Base-by-base conservation (phyloP, 108 stramenopile species). In the Skeletonema grethae region DNA sequence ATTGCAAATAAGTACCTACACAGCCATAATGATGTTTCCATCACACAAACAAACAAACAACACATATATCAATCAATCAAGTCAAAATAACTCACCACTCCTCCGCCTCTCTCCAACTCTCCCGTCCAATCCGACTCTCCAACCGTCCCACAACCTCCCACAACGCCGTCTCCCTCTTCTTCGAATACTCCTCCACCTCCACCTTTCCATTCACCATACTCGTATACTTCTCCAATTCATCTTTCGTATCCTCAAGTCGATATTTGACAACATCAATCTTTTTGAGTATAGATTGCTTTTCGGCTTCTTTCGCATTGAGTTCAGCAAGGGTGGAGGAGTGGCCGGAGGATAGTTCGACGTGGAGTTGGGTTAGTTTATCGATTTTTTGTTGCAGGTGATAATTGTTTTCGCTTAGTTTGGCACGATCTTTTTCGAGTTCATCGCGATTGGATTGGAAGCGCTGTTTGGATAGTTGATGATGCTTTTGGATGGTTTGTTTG, bases 151-250 rank as follows among this genome's bases (percentile, higher is more conserved):
- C 68, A 35, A 63, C 73, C 4, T 56, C 53, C 58, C 72, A 76
- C 65, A 84, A 87, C 7, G 82, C 87, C 2, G 59, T 59, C 73
- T 92, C 91, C 39, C 88, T 76, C 34, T 58, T 48, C 56, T 70
- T 31, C 56, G 79, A 63, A 24, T 68, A 74, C 9, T 72, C 34
- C 18, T 70, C 64, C 61, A 80, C 28, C 34, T 68, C 57, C 39
- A 61, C 69, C 57, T 70, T 50, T 12, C 60, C 60, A 16, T 36
- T 20, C 6, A 61, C 6, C 60, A 61, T 61, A 32, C 38, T 35
- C 22, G 5, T 61, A 36, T 61, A 61, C 60, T 35, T 61, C 0
- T 61, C 60, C 16, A 16, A 22, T 1, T 61, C 60, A 8, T 11
- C 9, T 7, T 5, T 9, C 2, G 9, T 20, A 35, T 61, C 60